A percentile compares a stretch with the other conserved stretches of the same genome.
Evolutionary conservation across 2,329 filamentous ascomycete genomes (phyloP).

Genomic region (Zasmidium citrigriseum): DNA sequence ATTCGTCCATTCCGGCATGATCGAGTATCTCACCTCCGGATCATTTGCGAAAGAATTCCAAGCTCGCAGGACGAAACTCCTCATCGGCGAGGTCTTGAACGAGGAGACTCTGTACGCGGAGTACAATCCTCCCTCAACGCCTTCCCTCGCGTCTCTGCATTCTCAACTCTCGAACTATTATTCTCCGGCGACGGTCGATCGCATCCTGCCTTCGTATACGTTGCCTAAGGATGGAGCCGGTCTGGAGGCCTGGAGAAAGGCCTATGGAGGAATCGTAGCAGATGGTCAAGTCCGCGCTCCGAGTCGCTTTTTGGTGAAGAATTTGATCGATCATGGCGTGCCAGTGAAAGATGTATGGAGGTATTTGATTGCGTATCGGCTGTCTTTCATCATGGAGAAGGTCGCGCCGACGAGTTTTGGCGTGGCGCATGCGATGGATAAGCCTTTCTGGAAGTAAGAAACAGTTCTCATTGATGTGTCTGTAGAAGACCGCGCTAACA

Average conservation of each 20-base stretch:
- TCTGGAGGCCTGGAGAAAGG: neutral
- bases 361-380: conserved; percentile 6
- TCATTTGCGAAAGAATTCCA: conserved; percentile 3
- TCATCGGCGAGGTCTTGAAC: conserved; percentile 10
- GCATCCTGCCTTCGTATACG: conserved; percentile 3
- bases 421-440: conserved; percentile 12
- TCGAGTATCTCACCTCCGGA: conserved; percentile 5
- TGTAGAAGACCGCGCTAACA: neutral
- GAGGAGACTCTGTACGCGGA: conserved; percentile 10
- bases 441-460: conserved; percentile 8
- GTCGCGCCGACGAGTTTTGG: conserved; percentile 7
- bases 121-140: conserved; percentile 1
- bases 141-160: neutral
- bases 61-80: neutral
- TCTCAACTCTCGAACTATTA: conserved; percentile 8
- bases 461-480: neutral
- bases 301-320: conserved; percentile 3
- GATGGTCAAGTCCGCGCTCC: conserved; percentile 10
- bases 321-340: conserved; percentile 2
- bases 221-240: neutral
- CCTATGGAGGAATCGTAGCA: conserved; percentile 4
- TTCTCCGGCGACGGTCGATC: conserved; percentile 3
- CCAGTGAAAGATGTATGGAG: conserved; percentile 1
- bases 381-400: conserved; percentile 4
- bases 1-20: conserved; percentile 8